Percentiles rank a stretch among this genome's conserved stretches.
These are phyloP conservation scores for Glebionis coronaria DNA, from an alignment of 129 eudicot species.

Conservation along the genomic window DNA sequence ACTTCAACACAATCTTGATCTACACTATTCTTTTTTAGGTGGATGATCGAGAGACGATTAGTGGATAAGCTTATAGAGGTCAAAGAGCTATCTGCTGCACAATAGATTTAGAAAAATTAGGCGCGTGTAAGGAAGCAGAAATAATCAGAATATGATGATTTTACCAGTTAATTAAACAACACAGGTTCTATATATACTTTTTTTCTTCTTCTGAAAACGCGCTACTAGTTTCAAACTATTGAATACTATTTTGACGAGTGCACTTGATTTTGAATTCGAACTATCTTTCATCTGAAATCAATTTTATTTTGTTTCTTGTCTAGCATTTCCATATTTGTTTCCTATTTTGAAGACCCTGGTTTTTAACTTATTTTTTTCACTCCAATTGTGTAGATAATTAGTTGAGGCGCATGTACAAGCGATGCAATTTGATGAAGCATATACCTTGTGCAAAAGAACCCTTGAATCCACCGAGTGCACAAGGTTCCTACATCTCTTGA, in stretches of 20 bases:
- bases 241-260: not conserved
- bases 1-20: too few species aligned
- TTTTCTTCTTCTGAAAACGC: too few species aligned
- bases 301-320: not conserved
- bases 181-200: not conserved
- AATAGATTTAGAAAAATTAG: too few species aligned
- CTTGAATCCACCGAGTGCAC: conserved; percentile 92
- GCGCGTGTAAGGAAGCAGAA: too few species aligned
- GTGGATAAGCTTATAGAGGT: too few species aligned
- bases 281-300: not conserved
- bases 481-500: conserved; percentile 95
- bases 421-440: conserved; percentile 97
- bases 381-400: conserved; percentile 54
- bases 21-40: too few species aligned
- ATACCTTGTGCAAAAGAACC: conserved; percentile 74
- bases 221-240: too few species aligned
- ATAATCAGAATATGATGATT: too few species aligned
- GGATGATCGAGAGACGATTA: too few species aligned
- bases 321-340: not conserved
- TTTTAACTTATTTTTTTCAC: conserved; percentile 4
- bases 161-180: not conserved
- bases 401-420: conserved; percentile 99
- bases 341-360: not conserved
- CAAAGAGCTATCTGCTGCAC: too few species aligned
- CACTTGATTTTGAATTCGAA: not conserved